These are phyloP conservation scores for Eutrema heterophyllum DNA, from an alignment of 345 rosid genomes.

Conservation along the genomic window DNA sequence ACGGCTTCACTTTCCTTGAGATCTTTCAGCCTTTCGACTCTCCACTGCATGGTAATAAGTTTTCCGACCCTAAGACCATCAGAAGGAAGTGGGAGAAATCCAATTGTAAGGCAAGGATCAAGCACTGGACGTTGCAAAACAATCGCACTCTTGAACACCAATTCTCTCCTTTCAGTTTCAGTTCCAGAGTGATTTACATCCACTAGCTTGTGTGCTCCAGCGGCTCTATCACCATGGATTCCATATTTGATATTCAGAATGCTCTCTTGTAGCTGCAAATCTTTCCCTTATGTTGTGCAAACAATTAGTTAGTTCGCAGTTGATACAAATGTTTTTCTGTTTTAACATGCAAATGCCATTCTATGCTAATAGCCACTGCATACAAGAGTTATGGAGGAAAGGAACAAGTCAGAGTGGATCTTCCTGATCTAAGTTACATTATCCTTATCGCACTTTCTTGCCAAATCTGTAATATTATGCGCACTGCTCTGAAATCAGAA, in stretches of 20 bases:
- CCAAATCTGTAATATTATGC: neutral
- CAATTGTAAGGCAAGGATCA: conserved; percentile 89
- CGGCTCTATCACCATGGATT: conserved; percentile 67
- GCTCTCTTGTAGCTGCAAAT: conserved; percentile 45
- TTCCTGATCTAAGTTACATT: neutral
- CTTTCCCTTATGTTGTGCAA: conserved; percentile 42
- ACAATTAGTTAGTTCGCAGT: conserved; percentile 15
- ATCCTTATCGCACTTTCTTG: neutral
- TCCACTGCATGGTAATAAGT: conserved; percentile 81
- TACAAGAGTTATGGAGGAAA: neutral
- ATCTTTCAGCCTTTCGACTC: conserved; percentile 81
- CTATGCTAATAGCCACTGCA: neutral
- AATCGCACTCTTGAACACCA: conserved; percentile 79
- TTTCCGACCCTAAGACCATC: conserved; percentile 85
- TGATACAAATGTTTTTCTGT: neutral
- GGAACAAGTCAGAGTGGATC: neutral
- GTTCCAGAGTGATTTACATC: conserved; percentile 32
- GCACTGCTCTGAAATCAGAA: neutral
- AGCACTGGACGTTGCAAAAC: conserved; percentile 84
- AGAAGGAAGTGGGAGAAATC: conserved; percentile 82
- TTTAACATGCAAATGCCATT: neutral
- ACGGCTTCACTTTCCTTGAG: conserved; percentile 38
- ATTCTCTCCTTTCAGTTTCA: conserved; percentile 40
- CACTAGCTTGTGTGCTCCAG: conserved; percentile 87
- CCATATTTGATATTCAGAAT: conserved; percentile 73